These are phyloP conservation scores for Jasminum sambac DNA, from an alignment of 257 asterid genomes.

Conservation along the genomic window DNA sequence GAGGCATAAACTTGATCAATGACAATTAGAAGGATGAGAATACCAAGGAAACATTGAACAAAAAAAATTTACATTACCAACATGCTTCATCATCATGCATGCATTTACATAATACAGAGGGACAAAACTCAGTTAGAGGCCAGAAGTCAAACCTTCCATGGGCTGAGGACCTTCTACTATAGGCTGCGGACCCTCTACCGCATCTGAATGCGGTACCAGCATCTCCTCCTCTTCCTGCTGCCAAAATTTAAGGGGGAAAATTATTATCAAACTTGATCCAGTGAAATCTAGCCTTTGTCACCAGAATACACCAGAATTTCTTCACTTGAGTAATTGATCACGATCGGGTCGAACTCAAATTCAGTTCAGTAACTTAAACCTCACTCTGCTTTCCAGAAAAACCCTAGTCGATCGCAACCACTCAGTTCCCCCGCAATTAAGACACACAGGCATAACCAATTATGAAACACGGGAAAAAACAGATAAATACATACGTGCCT, in stretches of 20 bases:
- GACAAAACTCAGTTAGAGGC: slow-evolving; percentile 8
- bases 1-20: slow-evolving; percentile 20
- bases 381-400: slow-evolving; percentile 24
- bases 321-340: background rate
- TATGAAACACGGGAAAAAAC: background rate
- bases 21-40: background rate
- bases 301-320: slow-evolving; percentile 20
- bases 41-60: background rate
- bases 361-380: slow-evolving; percentile 26
- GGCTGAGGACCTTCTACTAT: slow-evolving; percentile 78
- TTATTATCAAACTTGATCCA: slow-evolving; percentile 28
- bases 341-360: slow-evolving; percentile 6
- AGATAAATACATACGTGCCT: slow-evolving; percentile 26
- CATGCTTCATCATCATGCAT: slow-evolving; percentile 5
- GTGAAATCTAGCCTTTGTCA: slow-evolving; percentile 25
- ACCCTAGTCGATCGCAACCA: slow-evolving; percentile 51
- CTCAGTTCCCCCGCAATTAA: slow-evolving; percentile 13
- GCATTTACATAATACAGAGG: slow-evolving; percentile 7
- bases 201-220: slow-evolving; percentile 60
- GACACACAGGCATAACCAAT: slow-evolving; percentile 1
- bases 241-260: slow-evolving; percentile 24
- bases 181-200: slow-evolving; percentile 63
- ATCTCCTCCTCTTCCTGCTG: slow-evolving; percentile 73
- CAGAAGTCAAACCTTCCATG: slow-evolving; percentile 73
- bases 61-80: background rate